Evolutionary conservation across 2,329 filamentous ascomycete genomes (phyloP), one percentile per base, ranked within the genome.

Genomic region (Calonectria multiphialidica): DNA sequence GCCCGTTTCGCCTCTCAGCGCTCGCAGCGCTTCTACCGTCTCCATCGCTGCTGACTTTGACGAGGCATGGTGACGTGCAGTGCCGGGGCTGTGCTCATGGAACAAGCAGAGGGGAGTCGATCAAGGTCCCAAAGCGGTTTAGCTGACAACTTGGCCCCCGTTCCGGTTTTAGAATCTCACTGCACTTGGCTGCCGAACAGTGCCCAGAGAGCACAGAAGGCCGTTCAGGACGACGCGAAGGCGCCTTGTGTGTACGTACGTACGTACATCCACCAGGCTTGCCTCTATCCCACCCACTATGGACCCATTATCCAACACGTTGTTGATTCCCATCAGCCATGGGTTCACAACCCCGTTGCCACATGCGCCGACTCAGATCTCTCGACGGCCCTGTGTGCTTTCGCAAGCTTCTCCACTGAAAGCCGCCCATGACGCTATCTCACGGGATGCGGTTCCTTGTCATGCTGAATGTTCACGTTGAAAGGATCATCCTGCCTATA

Each of bases 31-130:
- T 35, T 59, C 53, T 59, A 12, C 53, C 33, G 21, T 59, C 30
- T 59, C 53, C 53, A 37, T 50, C 50, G 45, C 47, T 71, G 73
- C 75, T 75, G 76, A 77, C 70, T 76, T 67, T n/a, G 44, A 72
- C 74, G 73, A 78, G 67, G 71, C 50, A 61, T 63, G 71, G 77
- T 79, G 77, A 79, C 77, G 77, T 79, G 78, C 74, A 76, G 70
- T 75, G 30, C 75, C 45, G 76, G 76, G 77, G 77, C 77, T 74
- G 76, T 79, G 77, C 77, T 78, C 72, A 71, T 71, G 72, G 53
- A 59, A 35, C 33, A 40, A 23, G 33, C 74, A 68, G 64, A 69
- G 62, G 64, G 64, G 16, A 50, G 64, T 42, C 68, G 63, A 71
- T 65, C 44, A 35, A 16, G 49, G 16, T 13, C 68, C 68, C 63